These are phyloP conservation scores for Starmerella apicola DNA, from an alignment of 805 yeast species.

Conservation along the genomic window DNA sequence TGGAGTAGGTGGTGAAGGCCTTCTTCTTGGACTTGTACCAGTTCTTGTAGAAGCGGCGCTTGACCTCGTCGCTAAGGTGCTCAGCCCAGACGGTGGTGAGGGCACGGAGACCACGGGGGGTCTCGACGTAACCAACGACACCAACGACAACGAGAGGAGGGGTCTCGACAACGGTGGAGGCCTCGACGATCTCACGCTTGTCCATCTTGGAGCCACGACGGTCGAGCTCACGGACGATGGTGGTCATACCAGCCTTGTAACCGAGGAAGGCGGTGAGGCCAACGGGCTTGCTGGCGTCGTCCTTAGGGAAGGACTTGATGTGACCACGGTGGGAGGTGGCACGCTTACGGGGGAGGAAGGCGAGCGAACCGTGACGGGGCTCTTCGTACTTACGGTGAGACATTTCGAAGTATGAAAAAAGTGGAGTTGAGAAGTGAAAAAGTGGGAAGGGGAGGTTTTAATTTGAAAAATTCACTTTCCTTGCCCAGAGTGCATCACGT, in stretches of 20 bases:
- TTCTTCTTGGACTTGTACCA: slow-evolving; percentile 99
- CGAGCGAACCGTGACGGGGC: slow-evolving; percentile 99
- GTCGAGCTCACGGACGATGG: slow-evolving; percentile 99
- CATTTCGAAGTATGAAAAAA: slow-evolving; percentile 37
- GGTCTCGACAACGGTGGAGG: slow-evolving; percentile 97
- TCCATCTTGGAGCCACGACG: slow-evolving; percentile 99
- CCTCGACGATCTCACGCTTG: slow-evolving; percentile 99
- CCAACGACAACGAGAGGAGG: slow-evolving; percentile 99
- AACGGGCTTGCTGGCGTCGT: slow-evolving; percentile 93
- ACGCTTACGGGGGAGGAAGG: slow-evolving; percentile 99
- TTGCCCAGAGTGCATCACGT: too few species aligned
- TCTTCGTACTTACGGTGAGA: slow-evolving; percentile 99
- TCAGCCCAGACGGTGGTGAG: slow-evolving; percentile 99
- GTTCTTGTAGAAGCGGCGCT: slow-evolving; percentile 99
- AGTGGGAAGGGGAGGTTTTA: not conserved
- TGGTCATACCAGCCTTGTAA: slow-evolving; percentile 99
- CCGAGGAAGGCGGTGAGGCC: slow-evolving; percentile 99
- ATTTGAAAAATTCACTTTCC: not conserved
- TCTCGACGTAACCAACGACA: slow-evolving; percentile 99
- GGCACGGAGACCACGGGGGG: slow-evolving; percentile 99
- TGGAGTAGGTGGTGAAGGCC: slow-evolving; percentile 99
- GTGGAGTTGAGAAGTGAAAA: not conserved
- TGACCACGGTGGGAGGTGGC: slow-evolving; percentile 97
- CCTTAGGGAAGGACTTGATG: slow-evolving; percentile 99
- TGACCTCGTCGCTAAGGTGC: slow-evolving; percentile 97